These are phyloP conservation scores for Sugiyamaella americana DNA, from an alignment of 805 yeast species.

Conservation along the genomic window DNA sequence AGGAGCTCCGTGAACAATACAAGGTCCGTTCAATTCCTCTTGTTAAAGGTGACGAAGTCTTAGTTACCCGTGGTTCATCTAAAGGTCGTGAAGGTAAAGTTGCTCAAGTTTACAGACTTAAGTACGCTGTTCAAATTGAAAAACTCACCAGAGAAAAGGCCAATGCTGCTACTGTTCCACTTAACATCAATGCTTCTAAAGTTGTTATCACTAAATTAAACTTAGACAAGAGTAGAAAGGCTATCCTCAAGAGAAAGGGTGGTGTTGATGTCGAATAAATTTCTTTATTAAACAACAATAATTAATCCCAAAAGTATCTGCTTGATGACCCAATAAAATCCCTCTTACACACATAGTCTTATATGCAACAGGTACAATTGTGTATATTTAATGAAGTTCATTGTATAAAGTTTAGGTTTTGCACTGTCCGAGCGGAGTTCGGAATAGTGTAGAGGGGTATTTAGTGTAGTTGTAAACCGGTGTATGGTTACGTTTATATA, in stretches of 20 bases:
- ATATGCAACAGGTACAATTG: background rate
- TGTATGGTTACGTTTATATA: background rate
- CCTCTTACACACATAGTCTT: background rate
- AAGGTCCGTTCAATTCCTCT: conserved; percentile 92
- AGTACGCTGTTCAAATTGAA: conserved; percentile 93
- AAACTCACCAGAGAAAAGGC: conserved; percentile 97
- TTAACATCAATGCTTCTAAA: conserved; percentile 97
- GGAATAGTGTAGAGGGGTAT: too few species aligned
- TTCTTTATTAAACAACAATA: background rate
- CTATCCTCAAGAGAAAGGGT: conserved; percentile 94
- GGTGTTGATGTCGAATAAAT: conserved; percentile 83
- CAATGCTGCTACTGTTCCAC: conserved; percentile 94
- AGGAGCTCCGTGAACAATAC: conserved; percentile 97
- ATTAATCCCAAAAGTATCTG: background rate
- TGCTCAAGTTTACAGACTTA: conserved; percentile 97
- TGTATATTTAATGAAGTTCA: background rate
- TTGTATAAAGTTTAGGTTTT: background rate
- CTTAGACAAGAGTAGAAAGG: conserved; percentile 99
- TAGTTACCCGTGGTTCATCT: conserved; percentile 96
- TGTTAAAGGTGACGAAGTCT: conserved; percentile 95
- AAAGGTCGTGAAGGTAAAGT: conserved; percentile 99
- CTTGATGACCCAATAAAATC: conserved; percentile 2
- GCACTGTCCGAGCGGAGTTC: too few species aligned
- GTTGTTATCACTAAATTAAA: conserved; percentile 97
- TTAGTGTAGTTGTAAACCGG: too few species aligned